A percentile compares a stretch with the other conserved stretches of the same genome.
phyloP scores from a whole-genome alignment of 73 alveolate species.

The Effrenium voratum region DNA sequence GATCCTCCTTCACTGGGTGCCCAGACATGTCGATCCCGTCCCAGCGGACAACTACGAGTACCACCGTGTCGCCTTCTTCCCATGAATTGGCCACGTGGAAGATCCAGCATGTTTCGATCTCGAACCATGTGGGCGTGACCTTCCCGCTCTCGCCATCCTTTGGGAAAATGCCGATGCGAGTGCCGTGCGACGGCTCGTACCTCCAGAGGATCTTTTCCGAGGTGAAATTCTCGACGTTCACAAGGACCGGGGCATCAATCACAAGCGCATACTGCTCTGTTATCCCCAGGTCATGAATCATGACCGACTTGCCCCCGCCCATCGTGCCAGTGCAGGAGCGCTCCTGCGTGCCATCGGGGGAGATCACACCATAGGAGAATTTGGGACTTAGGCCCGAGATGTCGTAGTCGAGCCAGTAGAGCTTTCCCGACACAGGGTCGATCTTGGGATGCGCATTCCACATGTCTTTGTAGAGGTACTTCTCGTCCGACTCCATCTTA shows the following conservation, averaged over 20 bases:
- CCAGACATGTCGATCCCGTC: slow-evolving; percentile 90
- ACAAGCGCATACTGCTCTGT: slow-evolving; percentile 73
- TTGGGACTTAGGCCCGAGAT: slow-evolving; percentile 18
- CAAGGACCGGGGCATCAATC: slow-evolving; percentile 78
- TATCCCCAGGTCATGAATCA: slow-evolving; percentile 56
- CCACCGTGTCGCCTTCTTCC: slow-evolving; percentile 83
- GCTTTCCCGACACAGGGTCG: slow-evolving; percentile 65
- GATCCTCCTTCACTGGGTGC: slow-evolving; percentile 54
- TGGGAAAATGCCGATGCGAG: slow-evolving; percentile 74
- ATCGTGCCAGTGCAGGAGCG: slow-evolving; percentile 48
- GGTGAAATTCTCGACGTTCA: slow-evolving; percentile 15
- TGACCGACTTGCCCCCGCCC: slow-evolving; percentile 81
- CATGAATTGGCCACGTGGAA: slow-evolving; percentile 72
- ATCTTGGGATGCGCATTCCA: slow-evolving; percentile 91
- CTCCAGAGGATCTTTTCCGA: slow-evolving; percentile 49
- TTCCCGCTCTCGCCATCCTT: slow-evolving; percentile 61
- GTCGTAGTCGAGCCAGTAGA: slow-evolving; percentile 87
- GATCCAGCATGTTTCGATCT: slow-evolving; percentile 83
- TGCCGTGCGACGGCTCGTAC: slow-evolving; percentile 59
- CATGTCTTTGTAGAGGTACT: slow-evolving; percentile 49
- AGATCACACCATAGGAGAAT: slow-evolving; percentile 42
- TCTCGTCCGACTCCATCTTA: slow-evolving; percentile 54
- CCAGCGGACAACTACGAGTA: slow-evolving; percentile 75
- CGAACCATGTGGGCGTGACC: slow-evolving; percentile 46
- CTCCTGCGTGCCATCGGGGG: slow-evolving; percentile 27